Base-by-base conservation (phyloP, 352 stramenopile genomes). In the Phytopythium delawarense region DNA sequence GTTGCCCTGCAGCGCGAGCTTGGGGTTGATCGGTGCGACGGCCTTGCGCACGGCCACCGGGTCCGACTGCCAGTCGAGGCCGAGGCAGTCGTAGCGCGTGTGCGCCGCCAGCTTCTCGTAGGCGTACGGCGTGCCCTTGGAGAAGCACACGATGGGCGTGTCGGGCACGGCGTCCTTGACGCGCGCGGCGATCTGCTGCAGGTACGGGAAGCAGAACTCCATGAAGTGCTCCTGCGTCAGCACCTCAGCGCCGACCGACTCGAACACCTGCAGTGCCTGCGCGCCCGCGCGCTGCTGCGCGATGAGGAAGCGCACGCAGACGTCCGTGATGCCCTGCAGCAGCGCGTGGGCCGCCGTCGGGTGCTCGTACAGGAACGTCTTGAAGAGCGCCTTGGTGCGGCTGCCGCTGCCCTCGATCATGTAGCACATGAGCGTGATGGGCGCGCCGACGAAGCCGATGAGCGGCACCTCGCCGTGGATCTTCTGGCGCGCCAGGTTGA, bases 391-490 rank as follows among this genome's bases (percentile, higher is more conserved):
- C 64, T 94, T 96, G 53, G 98, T 99, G 69, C 97, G 97, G 64
- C 94, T 98, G 40, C 92, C 96, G 28, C 94, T 94, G 63, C 96
- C 97, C 54, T 98, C 97, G 30, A 99, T 96, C 95, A 99, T 99
- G 82, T 99, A 99, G 79, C 94, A 98, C 54, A 99, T 84, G 46
- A 99, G 86, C 39, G 97, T 99, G 64, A 97, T 96, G 15, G 97
- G 97, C 18, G 87, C 97, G 34, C 96, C 97, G n/a, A 91, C 96
- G 74, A 99, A 99, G 48, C 97, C 97, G 69, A 99, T 99, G 2
- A 99, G 76, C n/a, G 94, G 93, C n/a, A 98, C 92, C 61, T 94
- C 78, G 35, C 88, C 87, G 44, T 97, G 86, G 64, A 97, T 91
- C 61, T 91, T 77, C 66, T 97, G 70, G 13, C 90, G 90, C 65